These are phyloP conservation scores for Barnettozyma californica DNA, from an alignment of 805 yeast species.

Conservation along the genomic window DNA sequence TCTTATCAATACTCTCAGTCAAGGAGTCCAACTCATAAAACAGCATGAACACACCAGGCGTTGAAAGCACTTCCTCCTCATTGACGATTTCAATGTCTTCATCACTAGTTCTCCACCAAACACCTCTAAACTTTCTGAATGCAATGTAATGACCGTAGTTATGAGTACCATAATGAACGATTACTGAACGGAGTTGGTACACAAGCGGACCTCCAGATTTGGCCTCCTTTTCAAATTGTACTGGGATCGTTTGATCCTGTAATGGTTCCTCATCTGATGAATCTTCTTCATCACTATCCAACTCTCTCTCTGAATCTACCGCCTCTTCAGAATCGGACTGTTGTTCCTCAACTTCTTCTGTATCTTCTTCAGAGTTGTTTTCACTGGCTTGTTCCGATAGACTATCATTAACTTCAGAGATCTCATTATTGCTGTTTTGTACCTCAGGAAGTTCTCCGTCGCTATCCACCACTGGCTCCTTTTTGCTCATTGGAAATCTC, in stretches of 20 bases:
- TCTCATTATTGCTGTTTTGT: constrained; percentile 3
- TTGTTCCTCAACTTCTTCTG: constrained; percentile 1
- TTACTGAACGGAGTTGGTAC: constrained; percentile 77
- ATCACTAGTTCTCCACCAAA: constrained; percentile 96
- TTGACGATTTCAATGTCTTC: constrained; percentile 77
- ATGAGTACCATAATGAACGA: constrained; percentile 92
- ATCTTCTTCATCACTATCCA: constrained; percentile 12
- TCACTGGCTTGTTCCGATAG: constrained; percentile 10
- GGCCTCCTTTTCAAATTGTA: constrained; percentile 13
- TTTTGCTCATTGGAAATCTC: constrained; percentile 60
- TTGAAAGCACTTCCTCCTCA: constrained; percentile 71
- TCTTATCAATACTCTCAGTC: constrained; percentile 18
- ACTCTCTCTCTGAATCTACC: constrained; percentile 4
- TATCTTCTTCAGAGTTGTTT: constrained; percentile 2
- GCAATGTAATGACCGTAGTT: constrained; percentile 97
- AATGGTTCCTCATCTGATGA: constrained; percentile 6
- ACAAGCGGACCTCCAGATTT: constrained; percentile 37
- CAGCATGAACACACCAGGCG: constrained; percentile 89
- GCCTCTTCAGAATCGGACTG: neutral
- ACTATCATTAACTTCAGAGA: neutral
- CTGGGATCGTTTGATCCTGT: constrained; percentile 6
- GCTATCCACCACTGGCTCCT: constrained; percentile 21
- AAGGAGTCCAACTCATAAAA: constrained; percentile 65
- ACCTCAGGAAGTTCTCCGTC: constrained; percentile 12
- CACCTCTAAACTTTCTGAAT: constrained; percentile 71